Base-by-base conservation (phyloP, 129 eudicot species). In the Escallonia rubra region DNA sequence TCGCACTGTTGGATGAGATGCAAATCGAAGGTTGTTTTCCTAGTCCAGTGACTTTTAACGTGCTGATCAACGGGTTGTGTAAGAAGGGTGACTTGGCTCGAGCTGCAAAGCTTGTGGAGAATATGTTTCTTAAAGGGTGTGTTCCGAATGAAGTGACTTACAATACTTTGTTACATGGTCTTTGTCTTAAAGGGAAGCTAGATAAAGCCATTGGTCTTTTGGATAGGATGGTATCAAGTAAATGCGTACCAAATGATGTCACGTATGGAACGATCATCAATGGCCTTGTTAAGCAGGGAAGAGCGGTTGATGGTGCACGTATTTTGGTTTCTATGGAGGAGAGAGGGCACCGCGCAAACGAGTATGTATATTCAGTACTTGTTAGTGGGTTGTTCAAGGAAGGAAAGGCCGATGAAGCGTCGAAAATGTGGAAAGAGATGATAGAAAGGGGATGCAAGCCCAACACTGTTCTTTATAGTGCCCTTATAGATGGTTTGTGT, bases 91-190 rank as follows among this genome's bases (percentile, higher is more conserved):
- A 89, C 57, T 74, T 93, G 80, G 66, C 81, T 9, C 84, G 98
- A 43, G 98, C 96, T 3, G 79, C 92, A 3, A 89, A 93, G 48
- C 79, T 93, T 49, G 91, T 89, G 43, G 92, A 93, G 9, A 93
- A 93, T 66, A 93, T 93, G 98, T 78, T 86, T 70, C 74, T 93
- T 51, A 93, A 93, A 84, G 96, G 98, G 42, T 93, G 98, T 61
- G 76, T 66, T 16, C 95, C 96, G 7, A 93, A 82, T 78, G 90
- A 84, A 68, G 86, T 89, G 23, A 93, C 98, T 3, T 93, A 89
- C 48, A 93, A 93, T 70, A 92, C 95, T 15, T 92, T 93, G 57
- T 76, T 93, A 63, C 96, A 89, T 45, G 98, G 98, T 65, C 76
- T 93, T 11, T 93, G 96, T 41, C 76, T 80, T 38, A 81, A 80